phyloP scores from a whole-genome alignment of 495 filamentous ascomycete genomes.

The Staphylotrichum tortipilum region DNA sequence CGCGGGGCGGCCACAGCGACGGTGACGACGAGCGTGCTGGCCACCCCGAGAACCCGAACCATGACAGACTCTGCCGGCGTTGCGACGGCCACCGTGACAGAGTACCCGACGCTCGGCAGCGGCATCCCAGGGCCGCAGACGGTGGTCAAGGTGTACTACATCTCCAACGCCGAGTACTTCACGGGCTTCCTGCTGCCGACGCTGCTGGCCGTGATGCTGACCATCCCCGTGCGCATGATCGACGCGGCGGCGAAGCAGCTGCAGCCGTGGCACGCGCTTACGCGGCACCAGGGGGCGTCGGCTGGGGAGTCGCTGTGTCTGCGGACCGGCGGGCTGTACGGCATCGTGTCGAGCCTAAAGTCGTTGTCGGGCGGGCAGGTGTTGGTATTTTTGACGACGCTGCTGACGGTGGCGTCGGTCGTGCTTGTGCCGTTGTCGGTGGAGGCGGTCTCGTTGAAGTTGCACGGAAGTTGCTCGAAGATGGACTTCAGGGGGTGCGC shows the following conservation, averaged over 20 bases:
- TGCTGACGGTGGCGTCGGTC: background rate
- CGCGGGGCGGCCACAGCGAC: too few species aligned
- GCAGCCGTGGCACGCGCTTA: background rate
- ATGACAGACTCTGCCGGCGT: too few species aligned
- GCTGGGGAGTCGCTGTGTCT: too few species aligned
- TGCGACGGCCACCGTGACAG: too few species aligned
- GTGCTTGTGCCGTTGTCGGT: background rate
- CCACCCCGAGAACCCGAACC: too few species aligned
- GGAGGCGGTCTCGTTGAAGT: background rate
- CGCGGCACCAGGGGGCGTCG: background rate
- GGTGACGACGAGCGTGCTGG: too few species aligned
- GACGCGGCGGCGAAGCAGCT: background rate
- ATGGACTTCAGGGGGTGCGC: background rate
- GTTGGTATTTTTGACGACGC: background rate
- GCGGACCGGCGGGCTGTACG: too few species aligned
- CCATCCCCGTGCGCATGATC: background rate
- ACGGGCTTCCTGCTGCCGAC: background rate
- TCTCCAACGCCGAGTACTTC: background rate
- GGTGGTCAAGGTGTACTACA: too few species aligned
- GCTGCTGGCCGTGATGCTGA: background rate
- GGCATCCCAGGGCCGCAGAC: too few species aligned
- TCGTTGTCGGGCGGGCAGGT: background rate
- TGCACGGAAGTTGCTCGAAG: background rate
- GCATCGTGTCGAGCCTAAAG: background rate
- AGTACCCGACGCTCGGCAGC: too few species aligned